Evolutionary conservation across 345 rosid genomes (phyloP).

Genomic region (Eucalyptus pauciflora): DNA sequence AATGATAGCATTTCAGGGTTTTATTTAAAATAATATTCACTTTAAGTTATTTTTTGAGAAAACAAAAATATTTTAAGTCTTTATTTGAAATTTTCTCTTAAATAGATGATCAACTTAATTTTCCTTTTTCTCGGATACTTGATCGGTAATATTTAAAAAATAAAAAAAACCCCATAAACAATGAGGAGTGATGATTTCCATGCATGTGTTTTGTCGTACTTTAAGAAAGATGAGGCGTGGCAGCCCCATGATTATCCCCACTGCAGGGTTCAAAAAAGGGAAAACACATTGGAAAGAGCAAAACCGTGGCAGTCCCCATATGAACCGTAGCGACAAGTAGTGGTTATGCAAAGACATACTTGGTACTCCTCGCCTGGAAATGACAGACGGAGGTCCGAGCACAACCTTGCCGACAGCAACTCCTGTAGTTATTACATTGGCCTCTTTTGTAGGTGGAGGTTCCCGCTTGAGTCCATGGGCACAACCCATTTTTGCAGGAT

Average conservation of each 20-base stretch:
- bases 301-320: neutral
- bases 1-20: rapidly evolving
- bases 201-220: neutral
- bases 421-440: neutral
- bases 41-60: no score
- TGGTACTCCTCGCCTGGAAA: neutral
- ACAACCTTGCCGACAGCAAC: neutral
- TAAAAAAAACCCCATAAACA: neutral
- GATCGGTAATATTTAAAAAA: neutral
- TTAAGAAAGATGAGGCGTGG: neutral
- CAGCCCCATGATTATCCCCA: neutral
- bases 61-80: rapidly evolving
- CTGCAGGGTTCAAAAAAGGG: neutral
- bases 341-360: neutral
- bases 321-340: neutral
- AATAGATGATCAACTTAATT: neutral
- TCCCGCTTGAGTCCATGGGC: neutral
- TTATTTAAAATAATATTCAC: no score
- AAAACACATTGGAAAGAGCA: neutral
- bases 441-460: neutral
- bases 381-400: neutral
- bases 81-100: no score
- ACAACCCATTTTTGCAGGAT: neutral
- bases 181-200: neutral
- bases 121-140: neutral